A percentile compares a stretch with the other conserved stretches of the same genome.
Evolutionary conservation across 306 rosid species (phyloP).

Genomic region (Coriaria nepalensis): DNA sequence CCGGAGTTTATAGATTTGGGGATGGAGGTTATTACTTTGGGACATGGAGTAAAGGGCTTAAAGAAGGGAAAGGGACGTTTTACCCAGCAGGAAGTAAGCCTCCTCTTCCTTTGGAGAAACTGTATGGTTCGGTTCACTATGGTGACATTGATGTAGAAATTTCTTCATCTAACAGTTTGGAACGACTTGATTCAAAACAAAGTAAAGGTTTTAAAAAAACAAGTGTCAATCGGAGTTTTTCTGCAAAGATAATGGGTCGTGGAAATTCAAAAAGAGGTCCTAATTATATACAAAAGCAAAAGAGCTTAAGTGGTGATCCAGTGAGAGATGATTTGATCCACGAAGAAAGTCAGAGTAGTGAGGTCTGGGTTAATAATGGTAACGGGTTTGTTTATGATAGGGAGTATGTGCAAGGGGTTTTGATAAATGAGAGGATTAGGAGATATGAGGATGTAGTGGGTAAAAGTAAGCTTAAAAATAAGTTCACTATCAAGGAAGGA

Average conservation of each 20-base stretch:
- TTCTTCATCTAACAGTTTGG: conserved; percentile 13
- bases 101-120: conserved; percentile 38
- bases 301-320: conserved; percentile 11
- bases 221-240: conserved; percentile 42
- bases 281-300: too few relatives aligned
- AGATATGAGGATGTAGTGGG: conserved; percentile 23
- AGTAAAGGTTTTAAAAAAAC: conserved; percentile 14
- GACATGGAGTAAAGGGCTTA: conserved; percentile 70
- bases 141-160: conserved; percentile 12
- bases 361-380: conserved; percentile 14
- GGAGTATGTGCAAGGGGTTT: conserved; percentile 92
- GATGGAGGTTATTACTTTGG: conserved; percentile 81
- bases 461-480: conserved; percentile 34
- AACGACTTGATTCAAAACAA: conserved; percentile 21
- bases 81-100: conserved; percentile 67
- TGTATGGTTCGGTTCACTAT: conserved; percentile 30
- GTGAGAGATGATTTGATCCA: conserved; percentile 23
- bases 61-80: conserved; percentile 88
- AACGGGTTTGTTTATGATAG: conserved; percentile 39
- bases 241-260: conserved; percentile 31
- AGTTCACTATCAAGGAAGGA: conserved; percentile 25
- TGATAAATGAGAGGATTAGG: conserved; percentile 50
- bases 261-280: conserved; percentile 16
- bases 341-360: conserved; percentile 27
- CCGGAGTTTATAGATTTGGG: conserved; percentile 59